Evolutionary conservation across 1,284 basidiomycete genomes (phyloP).

Genomic region (Puccinia coronata): DNA sequence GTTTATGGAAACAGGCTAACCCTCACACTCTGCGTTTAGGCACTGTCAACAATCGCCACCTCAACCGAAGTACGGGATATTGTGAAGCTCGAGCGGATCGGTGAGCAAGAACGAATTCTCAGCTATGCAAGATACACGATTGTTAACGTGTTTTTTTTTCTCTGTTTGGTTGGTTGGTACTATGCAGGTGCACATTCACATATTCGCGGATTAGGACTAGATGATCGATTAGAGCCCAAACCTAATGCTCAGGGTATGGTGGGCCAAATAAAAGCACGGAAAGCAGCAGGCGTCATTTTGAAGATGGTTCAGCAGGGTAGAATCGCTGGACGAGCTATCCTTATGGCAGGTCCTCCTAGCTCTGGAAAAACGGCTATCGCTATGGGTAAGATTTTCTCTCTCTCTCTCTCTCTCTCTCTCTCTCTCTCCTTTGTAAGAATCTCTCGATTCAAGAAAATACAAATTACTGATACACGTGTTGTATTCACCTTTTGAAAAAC

Average conservation of each 20-base stretch:
- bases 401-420: not conserved
- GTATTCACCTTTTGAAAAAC: too few relatives aligned
- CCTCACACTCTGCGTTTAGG: slow-evolving; percentile 3
- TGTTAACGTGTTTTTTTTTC: too few relatives aligned
- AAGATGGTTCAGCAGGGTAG: slow-evolving; percentile 96
- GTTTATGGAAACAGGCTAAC: too few relatives aligned
- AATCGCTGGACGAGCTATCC: slow-evolving; percentile 90
- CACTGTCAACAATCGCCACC: slow-evolving; percentile 55
- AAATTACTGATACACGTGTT: not conserved
- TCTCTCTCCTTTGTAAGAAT: too few relatives aligned
- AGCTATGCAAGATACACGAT: too few relatives aligned
- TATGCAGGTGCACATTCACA: slow-evolving; percentile 95
- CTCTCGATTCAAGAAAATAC: too few relatives aligned
- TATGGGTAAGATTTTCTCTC: slow-evolving; percentile 67
- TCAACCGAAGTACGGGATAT: slow-evolving; percentile 70
- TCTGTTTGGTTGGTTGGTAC: not conserved
- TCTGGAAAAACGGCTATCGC: slow-evolving; percentile 98
- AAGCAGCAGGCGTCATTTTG: slow-evolving; percentile 94
- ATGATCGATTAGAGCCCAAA: slow-evolving; percentile 83
- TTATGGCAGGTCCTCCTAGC: slow-evolving; percentile 93
- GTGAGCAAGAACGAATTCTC: too few relatives aligned
- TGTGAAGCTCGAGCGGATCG: slow-evolving; percentile 95
- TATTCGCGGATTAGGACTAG: slow-evolving; percentile 89
- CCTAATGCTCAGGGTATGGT: slow-evolving; percentile 90
- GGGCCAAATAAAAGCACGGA: slow-evolving; percentile 88